Conservation (phyloP, 2,329 filamentous ascomycete genomes). For the Byssoonygena ceratinophila region DNA sequence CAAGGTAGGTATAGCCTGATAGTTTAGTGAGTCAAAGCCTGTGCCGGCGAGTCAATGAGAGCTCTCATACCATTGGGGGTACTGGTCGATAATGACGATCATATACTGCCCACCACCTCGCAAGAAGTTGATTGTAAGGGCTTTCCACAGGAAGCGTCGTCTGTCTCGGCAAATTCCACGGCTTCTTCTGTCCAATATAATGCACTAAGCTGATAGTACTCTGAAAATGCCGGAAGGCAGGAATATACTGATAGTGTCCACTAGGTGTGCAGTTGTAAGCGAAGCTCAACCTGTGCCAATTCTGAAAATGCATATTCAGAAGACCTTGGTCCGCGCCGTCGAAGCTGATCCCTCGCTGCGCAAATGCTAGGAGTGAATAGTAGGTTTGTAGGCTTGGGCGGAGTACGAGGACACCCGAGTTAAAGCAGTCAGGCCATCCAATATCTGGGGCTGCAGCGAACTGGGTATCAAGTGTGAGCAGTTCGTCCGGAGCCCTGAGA, state of each 20-base stretch:
- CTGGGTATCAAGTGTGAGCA: conserved; percentile 56
- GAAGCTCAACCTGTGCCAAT: conserved; percentile 82
- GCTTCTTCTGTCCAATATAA: conserved; percentile 87
- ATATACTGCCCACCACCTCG: conserved; percentile 89
- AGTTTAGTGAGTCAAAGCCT: neutral
- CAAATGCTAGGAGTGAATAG: conserved; percentile 71
- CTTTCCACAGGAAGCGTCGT: conserved; percentile 27
- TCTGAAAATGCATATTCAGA: conserved; percentile 85
- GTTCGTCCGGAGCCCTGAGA: conserved; percentile 79
- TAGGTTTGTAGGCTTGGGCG: conserved; percentile 80
- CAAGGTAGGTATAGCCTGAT: neutral
- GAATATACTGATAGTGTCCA: conserved; percentile 93
- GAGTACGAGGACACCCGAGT: conserved; percentile 92
- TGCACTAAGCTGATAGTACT: conserved; percentile 82
- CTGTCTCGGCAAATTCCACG: conserved; percentile 58
- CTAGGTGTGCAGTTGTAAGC: conserved; percentile 96
- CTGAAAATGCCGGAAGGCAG: conserved; percentile 87
- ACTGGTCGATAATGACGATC: conserved; percentile 63
- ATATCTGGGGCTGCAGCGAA: conserved; percentile 80
- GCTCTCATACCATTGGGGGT: neutral
- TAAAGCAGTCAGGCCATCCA: conserved; percentile 97
- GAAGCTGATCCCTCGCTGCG: conserved; percentile 79
- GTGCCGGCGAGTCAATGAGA: neutral
- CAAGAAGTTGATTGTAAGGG: conserved; percentile 68
- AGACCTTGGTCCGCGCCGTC: conserved; percentile 95